phyloP scores from a whole-genome alignment of 805 yeast genomes.

The Metschnikowia kofuensis region DNA sequence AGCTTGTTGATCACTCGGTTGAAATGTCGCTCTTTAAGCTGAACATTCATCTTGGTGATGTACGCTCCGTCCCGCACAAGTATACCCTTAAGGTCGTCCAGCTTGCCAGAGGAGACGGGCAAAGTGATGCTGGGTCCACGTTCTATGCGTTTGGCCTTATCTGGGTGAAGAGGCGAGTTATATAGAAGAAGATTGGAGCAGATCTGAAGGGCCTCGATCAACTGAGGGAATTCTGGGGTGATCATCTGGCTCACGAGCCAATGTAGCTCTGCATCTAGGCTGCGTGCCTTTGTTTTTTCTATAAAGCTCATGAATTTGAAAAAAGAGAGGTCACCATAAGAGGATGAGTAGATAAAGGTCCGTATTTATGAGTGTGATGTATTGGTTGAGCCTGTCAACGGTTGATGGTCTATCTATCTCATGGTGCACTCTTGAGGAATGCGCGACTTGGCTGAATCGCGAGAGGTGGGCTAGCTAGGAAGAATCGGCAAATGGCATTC shows the following conservation, averaged over 20 bases:
- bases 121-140: conserved; percentile 46
- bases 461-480: too few relatives aligned
- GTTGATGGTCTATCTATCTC: too few relatives aligned
- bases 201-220: conserved; percentile 35
- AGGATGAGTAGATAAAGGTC: too few relatives aligned
- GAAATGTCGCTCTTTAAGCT: conserved; percentile 41
- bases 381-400: background rate
- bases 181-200: conserved; percentile 35
- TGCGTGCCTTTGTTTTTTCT: conserved; percentile 6
- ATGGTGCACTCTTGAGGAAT: too few relatives aligned
- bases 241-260: conserved; percentile 18
- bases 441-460: too few relatives aligned
- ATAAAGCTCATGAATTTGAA: conserved; percentile 3
- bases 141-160: conserved; percentile 22
- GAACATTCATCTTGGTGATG: conserved; percentile 46
- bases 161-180: conserved; percentile 37
- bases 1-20: conserved; percentile 30
- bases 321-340: background rate
- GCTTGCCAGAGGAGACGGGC: conserved; percentile 54
- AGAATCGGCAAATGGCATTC: too few relatives aligned
- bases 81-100: conserved; percentile 59
- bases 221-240: conserved; percentile 18
- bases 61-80: conserved; percentile 54
- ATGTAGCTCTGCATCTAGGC: conserved; percentile 19
- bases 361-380: background rate